phyloP scores from a whole-genome alignment of 2,329 filamentous ascomycete species.

The Arthroderma sp. region DNA sequence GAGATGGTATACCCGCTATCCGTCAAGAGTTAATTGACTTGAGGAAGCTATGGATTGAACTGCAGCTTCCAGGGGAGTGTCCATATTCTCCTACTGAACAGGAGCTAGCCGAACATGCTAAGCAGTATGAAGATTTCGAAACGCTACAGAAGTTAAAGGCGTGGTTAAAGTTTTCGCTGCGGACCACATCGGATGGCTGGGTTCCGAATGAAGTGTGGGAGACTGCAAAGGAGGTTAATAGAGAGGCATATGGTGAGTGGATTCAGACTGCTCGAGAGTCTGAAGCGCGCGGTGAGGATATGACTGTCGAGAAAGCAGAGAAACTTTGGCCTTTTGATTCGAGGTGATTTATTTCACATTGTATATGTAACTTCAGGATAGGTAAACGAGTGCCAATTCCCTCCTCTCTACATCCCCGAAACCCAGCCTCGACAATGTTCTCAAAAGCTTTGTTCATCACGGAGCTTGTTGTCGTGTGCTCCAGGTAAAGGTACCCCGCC shows the following conservation, averaged over 20 bases:
- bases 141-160: conserved; percentile 17
- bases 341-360: background rate
- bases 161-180: conserved; percentile 16
- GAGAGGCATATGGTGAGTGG: conserved; percentile 18
- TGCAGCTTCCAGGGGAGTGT: conserved; percentile 16
- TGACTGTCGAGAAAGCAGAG: conserved; percentile 8
- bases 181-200: conserved; percentile 22
- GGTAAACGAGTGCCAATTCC: no score
- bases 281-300: conserved; percentile 5
- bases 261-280: conserved; percentile 12
- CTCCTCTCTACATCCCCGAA: no score
- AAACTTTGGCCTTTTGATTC: conserved; percentile 11
- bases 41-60: conserved; percentile 15
- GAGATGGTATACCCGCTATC: conserved; percentile 16
- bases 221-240: conserved; percentile 16
- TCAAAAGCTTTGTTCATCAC: no score
- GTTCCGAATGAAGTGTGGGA: conserved; percentile 21
- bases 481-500: no score
- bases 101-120: conserved; percentile 16
- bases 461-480: no score
- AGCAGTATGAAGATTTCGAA: conserved; percentile 22
- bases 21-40: conserved; percentile 22
- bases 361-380: no score
- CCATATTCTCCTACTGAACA: conserved; percentile 15
- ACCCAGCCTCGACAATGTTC: no score